Base-by-base conservation (phyloP, 257 asterid species). In the Pogostemon cablin region DNA sequence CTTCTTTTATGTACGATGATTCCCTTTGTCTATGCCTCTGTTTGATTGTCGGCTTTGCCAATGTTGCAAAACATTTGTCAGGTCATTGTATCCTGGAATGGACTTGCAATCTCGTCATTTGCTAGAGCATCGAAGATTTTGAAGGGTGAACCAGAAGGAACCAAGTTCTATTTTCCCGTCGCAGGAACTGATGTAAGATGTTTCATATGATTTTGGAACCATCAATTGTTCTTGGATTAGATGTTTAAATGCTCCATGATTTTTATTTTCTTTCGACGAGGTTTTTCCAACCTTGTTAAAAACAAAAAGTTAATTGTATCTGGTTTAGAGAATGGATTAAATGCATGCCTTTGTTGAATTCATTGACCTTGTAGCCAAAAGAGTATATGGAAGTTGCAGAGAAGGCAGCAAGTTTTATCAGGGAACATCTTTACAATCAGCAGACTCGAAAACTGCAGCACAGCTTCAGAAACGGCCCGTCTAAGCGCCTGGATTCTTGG, bases 1-100 rank as follows among this genome's bases (percentile, higher is more conserved):
- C 7, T 37, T 11, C 32, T 41, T 34, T 37, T 11, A 10, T 48
- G 20, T n/a, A 11, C 42, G 32, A 25, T 44, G 7, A 43, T 40
- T 17, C 7, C 7, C 15, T 17, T 37, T 4, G n/a, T 46, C 47
- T 3, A 12, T 63, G 35, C 32, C 46, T 15, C 20, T 10, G 48
- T 3, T 2, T n/a, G 10, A 15, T 10, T 50, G 43, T 11, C n/a
- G 3, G 1, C n/a, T 49, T 43, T 4, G 9, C 9, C 48, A 6
- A 43, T 62, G 40, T 53, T 57, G 49, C 60, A 46, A 67, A 73
- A 40, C 72, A 42, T 56, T 32, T 75, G 44, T 55, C 70, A 93
- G 99, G 99, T 93, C 40, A 93, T 93, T 68, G 99, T 93, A 32
- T 87, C 99, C 2, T 93, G 99, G 99, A 93, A 93, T 68, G 99